Conservation (phyloP, 805 yeast species). For the Sugiyamaella chiloensis region DNA sequence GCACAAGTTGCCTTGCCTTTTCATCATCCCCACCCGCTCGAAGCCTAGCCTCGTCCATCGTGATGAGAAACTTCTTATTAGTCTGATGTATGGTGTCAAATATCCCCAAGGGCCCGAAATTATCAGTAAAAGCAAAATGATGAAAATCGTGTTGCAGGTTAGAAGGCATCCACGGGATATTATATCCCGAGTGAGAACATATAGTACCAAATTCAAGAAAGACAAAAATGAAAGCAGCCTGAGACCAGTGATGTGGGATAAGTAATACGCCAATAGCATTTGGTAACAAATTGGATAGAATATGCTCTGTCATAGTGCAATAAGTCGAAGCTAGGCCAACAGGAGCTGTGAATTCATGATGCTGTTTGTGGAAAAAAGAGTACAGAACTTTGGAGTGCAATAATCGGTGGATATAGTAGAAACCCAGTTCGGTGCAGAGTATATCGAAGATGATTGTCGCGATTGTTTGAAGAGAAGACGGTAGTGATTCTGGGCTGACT, state of each 20-base stretch:
- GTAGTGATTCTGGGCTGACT: background rate
- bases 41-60: background rate
- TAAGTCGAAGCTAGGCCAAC: constrained; percentile 17
- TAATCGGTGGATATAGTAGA: constrained; percentile 13
- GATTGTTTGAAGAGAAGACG: background rate
- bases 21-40: background rate
- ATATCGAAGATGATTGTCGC: background rate
- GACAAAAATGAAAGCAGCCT: constrained; percentile 7
- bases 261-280: constrained; percentile 6
- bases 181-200: constrained; percentile 15
- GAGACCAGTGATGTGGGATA: constrained; percentile 7
- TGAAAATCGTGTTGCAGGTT: constrained; percentile 14
- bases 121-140: constrained; percentile 14
- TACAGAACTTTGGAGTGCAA: constrained; percentile 12
- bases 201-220: constrained; percentile 13
- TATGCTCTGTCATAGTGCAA: constrained; percentile 15
- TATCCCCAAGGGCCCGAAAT: constrained; percentile 15
- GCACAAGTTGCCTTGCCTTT: background rate
- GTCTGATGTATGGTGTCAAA: constrained; percentile 15
- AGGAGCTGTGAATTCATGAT: constrained; percentile 18
- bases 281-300: constrained; percentile 24
- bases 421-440: background rate
- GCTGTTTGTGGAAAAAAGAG: constrained; percentile 13
- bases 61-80: constrained; percentile 8
- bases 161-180: constrained; percentile 11